Conservation (phyloP, 1,284 basidiomycete genomes). For the Microbotryum violaceum region DNA sequence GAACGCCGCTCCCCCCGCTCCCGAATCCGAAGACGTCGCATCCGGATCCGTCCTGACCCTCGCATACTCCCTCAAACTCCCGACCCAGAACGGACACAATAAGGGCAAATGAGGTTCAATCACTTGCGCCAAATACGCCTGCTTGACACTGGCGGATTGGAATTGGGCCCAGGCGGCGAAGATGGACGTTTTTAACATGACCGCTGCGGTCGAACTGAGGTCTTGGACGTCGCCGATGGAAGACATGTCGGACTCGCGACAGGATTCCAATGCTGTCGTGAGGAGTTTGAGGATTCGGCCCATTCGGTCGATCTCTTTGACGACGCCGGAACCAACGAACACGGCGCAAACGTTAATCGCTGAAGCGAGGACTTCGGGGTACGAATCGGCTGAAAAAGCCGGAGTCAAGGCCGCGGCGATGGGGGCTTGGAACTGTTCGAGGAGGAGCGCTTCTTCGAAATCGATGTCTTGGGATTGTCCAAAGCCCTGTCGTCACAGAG, state of each 20-base stretch:
- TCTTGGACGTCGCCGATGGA: conserved; percentile 80
- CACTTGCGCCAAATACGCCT: conserved; percentile 71
- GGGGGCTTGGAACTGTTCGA: conserved; percentile 98
- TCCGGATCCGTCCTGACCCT: conserved; percentile 83
- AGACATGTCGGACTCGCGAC: conserved; percentile 73
- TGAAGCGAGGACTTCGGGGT: conserved; percentile 86
- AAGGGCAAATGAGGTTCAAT: conserved; percentile 70
- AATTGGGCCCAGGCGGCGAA: conserved; percentile 94
- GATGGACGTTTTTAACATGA: conserved; percentile 89
- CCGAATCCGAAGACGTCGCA: conserved; percentile 55
- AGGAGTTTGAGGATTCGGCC: conserved; percentile 87
- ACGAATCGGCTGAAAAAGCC: conserved; percentile 87
- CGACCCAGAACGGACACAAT: conserved; percentile 79
- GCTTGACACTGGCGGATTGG: conserved; percentile 65
- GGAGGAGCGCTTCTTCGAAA: conserved; percentile 76
- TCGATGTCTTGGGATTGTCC: conserved; percentile 81
- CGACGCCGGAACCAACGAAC: conserved; percentile 91
- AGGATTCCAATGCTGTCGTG: conserved; percentile 68
- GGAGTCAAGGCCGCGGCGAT: conserved; percentile 97
- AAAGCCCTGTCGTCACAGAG: conserved; percentile 56
- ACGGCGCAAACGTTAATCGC: conserved; percentile 91
- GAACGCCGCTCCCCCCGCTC: conserved; percentile 42
- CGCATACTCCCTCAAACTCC: conserved; percentile 82
- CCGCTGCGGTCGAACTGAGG: conserved; percentile 84
- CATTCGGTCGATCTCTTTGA: conserved; percentile 83